Percentiles rank a stretch among this genome's conserved stretches.
Evolutionary conservation across 768 basidiomycete genomes (phyloP).

Genomic region (Tulasnella sp.): DNA sequence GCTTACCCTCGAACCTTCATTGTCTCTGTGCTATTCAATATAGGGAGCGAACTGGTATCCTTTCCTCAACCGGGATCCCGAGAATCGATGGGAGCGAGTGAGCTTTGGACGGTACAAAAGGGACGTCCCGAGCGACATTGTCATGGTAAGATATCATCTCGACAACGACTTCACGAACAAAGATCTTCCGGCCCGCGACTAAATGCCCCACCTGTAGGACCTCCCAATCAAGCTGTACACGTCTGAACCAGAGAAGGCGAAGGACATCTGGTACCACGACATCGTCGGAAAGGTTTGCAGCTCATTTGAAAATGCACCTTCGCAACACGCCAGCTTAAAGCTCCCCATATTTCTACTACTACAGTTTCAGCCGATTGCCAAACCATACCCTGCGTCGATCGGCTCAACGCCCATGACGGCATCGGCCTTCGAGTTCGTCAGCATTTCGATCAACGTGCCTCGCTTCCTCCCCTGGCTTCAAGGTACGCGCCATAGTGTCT

Average conservation of each 20-base stretch:
- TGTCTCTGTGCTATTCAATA: not conserved
- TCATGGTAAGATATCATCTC: not conserved
- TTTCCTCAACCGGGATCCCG: conserved; percentile 21
- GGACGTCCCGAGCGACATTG: not conserved
- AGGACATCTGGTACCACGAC: conserved; percentile 30
- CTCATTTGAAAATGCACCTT: too few relatives aligned
- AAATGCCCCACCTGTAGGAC: too few relatives aligned
- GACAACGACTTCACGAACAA: conserved; percentile 27
- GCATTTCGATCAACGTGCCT: conserved; percentile 40
- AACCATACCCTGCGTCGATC: not conserved
- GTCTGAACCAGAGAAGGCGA: conserved; percentile 16
- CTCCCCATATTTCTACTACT: not conserved
- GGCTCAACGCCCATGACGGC: not conserved
- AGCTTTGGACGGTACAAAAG: conserved; percentile 29
- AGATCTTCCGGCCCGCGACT: too few relatives aligned
- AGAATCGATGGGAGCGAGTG: conserved; percentile 30
- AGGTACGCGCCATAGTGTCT: not conserved
- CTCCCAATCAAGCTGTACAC: conserved; percentile 30
- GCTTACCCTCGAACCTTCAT: not conserved
- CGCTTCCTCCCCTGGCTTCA: conserved; percentile 41
- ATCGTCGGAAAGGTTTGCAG: conserved; percentile 31
- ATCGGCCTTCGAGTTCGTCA: conserved; percentile 34
- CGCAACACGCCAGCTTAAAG: too few relatives aligned
- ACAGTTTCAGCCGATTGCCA: not conserved
- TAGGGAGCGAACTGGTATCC: conserved; percentile 42